Evolutionary conservation across 768 basidiomycete genomes (phyloP).

Genomic region (Mycena maculata): DNA sequence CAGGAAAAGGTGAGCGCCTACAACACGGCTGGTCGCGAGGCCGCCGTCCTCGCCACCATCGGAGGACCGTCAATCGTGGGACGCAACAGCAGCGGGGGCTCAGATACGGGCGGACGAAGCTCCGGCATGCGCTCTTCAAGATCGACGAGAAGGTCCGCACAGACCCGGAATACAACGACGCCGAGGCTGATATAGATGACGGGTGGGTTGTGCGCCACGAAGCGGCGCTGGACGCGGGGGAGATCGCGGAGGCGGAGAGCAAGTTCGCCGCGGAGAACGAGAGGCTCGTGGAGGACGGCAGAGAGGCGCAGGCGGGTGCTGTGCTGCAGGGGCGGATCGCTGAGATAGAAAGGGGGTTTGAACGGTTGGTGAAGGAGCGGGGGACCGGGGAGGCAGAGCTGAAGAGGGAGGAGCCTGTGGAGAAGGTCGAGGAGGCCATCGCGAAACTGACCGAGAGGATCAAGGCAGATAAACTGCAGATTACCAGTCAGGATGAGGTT

Average conservation of each 20-base stretch:
- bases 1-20: conserved; percentile 98
- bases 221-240: conserved; percentile 77
- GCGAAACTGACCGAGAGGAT: conserved; percentile 89
- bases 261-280: conserved; percentile 96
- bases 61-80: conserved; percentile 92
- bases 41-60: conserved; percentile 99
- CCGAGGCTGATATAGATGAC: conserved; percentile 95
- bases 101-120: conserved; percentile 98
- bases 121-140: conserved; percentile 87
- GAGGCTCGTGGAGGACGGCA: conserved; percentile 80
- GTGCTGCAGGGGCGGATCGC: conserved; percentile 76
- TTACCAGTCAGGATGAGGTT: conserved; percentile 92
- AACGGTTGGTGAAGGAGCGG: conserved; percentile 82
- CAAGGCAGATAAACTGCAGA: conserved; percentile 86
- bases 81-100: conserved; percentile 71
- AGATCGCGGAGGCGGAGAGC: conserved; percentile 91
- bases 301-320: conserved; percentile 65
- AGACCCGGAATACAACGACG: conserved; percentile 77
- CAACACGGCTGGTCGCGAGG: conserved; percentile 96
- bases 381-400: conserved; percentile 74
- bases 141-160: conserved; percentile 86
- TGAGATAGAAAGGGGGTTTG: conserved; percentile 81
- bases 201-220: conserved; percentile 90
- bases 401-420: conserved; percentile 76
- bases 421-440: conserved; percentile 85